Evolutionary conservation across 306 rosid species (phyloP).

Genomic region (Prunus davidiana): DNA sequence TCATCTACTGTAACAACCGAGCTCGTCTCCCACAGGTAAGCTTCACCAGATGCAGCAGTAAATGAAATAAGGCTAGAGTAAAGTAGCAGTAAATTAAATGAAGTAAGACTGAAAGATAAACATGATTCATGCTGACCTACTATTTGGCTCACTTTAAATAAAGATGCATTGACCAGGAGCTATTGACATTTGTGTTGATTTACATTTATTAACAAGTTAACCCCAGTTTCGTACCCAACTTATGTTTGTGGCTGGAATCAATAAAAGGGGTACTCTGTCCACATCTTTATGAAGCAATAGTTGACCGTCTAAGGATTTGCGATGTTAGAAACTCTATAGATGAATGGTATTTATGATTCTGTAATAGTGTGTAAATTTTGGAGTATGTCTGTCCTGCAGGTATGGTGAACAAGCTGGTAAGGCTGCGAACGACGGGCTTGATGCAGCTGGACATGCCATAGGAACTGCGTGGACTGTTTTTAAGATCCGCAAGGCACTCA

Average conservation of each 20-base stretch:
- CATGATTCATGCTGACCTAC: not conserved
- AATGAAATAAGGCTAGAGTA: not conserved
- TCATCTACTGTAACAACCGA: constrained; percentile 87
- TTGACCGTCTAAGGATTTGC: not conserved
- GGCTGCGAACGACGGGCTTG: constrained; percentile 76
- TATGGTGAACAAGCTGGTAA: constrained; percentile 85
- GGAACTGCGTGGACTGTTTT: constrained; percentile 87
- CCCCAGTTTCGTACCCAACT: not conserved
- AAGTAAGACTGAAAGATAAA: not conserved
- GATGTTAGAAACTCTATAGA: not conserved
- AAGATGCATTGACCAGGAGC: not conserved
- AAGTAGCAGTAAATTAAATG: too few species aligned
- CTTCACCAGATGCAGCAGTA: constrained; percentile 20
- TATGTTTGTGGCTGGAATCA: not conserved
- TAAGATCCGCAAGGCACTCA: constrained; percentile 76
- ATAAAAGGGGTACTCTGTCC: not conserved
- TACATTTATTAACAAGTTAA: not conserved
- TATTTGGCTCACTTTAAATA: not conserved
- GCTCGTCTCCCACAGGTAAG: constrained; percentile 74
- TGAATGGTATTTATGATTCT: not conserved
- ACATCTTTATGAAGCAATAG: not conserved
- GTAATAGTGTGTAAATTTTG: not conserved
- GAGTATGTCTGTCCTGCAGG: constrained; percentile 47
- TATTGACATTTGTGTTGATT: not conserved
- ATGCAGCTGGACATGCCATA: constrained; percentile 87